Conservation (phyloP, 139 green algal genomes). For the Volvox reticuliferus region DNA sequence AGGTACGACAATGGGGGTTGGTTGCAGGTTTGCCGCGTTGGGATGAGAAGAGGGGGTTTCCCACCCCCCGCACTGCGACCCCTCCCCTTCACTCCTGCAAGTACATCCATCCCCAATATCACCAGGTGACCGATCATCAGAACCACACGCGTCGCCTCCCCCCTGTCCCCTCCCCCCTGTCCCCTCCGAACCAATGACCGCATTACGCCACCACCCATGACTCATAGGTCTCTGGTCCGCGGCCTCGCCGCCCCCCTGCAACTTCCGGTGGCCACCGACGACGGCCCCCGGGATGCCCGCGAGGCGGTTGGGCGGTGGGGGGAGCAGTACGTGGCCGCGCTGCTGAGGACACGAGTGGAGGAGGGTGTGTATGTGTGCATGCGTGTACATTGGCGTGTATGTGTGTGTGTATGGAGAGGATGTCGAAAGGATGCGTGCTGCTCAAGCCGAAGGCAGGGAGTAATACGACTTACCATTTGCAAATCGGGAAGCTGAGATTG, state of each 20-base stretch:
- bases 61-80: neutral
- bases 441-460: neutral
- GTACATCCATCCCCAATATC: too few species aligned
- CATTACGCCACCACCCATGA: neutral
- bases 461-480: too few species aligned
- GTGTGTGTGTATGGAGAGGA: too few species aligned
- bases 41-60: neutral
- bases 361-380: neutral
- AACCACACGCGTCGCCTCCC: too few species aligned
- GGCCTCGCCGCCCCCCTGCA: neutral
- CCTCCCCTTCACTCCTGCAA: too few species aligned
- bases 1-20: neutral
- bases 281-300: slow-evolving; percentile 12
- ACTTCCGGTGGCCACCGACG: slow-evolving; percentile 6
- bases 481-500: too few species aligned
- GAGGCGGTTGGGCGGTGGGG: slow-evolving; percentile 49
- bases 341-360: neutral
- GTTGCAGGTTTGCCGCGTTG: neutral
- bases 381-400: too few species aligned
- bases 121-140: too few species aligned
- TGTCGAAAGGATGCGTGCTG: too few species aligned
- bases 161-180: neutral
- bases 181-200: neutral
- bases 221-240: neutral
- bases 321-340: slow-evolving; percentile 36